Conservation (phyloP, 306 rosid species). For the Casuarina equisetifolia region DNA sequence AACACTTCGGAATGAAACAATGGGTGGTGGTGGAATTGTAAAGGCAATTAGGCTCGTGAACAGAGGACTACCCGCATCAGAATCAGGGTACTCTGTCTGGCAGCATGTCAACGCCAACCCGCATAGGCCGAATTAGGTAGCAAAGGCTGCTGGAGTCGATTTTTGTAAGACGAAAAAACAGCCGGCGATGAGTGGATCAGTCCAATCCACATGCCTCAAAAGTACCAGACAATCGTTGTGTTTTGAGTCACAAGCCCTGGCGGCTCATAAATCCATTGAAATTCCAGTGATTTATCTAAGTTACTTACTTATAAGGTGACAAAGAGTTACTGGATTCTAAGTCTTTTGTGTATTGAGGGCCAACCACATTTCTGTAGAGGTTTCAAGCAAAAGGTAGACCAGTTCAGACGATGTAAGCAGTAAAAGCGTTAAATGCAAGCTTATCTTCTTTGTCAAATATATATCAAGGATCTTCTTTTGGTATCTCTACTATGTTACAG, state of each 20-base stretch:
- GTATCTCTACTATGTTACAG: conserved; percentile 20
- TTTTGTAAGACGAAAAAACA: no score
- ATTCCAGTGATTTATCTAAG: neutral
- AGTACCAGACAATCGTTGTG: no score
- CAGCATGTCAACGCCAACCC: neutral
- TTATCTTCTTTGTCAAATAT: neutral
- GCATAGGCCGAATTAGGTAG: neutral
- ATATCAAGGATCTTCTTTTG: conserved; percentile 9
- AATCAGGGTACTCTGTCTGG: neutral
- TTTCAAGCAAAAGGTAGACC: no score
- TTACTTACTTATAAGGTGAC: neutral
- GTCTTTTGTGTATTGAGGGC: no score
- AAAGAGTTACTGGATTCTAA: neutral
- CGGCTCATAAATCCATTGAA: no score
- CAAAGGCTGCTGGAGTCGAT: neutral
- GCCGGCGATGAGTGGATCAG: no score
- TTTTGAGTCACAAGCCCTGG: neutral
- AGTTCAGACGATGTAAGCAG: no score
- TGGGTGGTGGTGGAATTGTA: no score
- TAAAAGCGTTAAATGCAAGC: neutral
- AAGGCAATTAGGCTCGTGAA: no score
- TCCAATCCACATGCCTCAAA: neutral
- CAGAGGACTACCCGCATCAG: no score
- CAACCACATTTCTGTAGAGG: no score
- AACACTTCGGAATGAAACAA: no score